These are phyloP conservation scores for Fomitopsis serialis DNA, from an alignment of 768 basidiomycete genomes.

Conservation along the genomic window DNA sequence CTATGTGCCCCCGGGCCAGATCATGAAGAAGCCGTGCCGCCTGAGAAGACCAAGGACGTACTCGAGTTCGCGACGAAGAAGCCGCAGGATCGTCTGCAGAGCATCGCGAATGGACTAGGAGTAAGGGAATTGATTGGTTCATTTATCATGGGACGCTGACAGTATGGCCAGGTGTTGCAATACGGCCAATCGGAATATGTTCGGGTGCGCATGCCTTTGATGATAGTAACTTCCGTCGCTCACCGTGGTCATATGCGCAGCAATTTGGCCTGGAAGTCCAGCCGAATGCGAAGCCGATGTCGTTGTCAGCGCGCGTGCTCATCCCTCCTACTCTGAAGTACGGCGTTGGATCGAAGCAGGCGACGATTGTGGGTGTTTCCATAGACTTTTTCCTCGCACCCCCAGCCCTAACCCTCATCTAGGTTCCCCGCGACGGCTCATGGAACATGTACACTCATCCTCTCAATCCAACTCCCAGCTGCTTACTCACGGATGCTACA, in stretches of 20 bases:
- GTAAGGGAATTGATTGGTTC: slow-evolving; percentile 26
- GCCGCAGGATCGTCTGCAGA: slow-evolving; percentile 50
- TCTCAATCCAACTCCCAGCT: neutral
- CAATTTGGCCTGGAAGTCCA: slow-evolving; percentile 68
- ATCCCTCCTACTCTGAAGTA: slow-evolving; percentile 63
- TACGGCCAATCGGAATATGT: slow-evolving; percentile 77
- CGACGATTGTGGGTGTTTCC: slow-evolving; percentile 44
- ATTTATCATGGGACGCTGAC: slow-evolving; percentile 1
- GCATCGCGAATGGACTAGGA: slow-evolving; percentile 48
- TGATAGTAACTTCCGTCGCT: too few species aligned
- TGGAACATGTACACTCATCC: slow-evolving; percentile 68
- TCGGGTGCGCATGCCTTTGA: slow-evolving; percentile 20
- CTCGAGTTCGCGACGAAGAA: slow-evolving; percentile 63
- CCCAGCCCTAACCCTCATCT: neutral
- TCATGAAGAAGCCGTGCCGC: slow-evolving; percentile 67
- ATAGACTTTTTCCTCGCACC: neutral
- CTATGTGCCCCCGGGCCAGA: slow-evolving; percentile 55
- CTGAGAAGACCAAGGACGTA: slow-evolving; percentile 57
- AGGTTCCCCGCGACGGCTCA: slow-evolving; percentile 60
- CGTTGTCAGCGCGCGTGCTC: slow-evolving; percentile 56
- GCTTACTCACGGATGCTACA: slow-evolving; percentile 19
- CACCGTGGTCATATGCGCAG: slow-evolving; percentile 1
- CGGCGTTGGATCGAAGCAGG: slow-evolving; percentile 48
- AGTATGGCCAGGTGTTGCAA: slow-evolving; percentile 29
- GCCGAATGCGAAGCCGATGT: slow-evolving; percentile 42